Evolutionary conservation across 1,284 basidiomycete genomes (phyloP), one percentile per base, ranked within the genome.

Genomic region (Cryptococcus jaspeensis): DNA sequence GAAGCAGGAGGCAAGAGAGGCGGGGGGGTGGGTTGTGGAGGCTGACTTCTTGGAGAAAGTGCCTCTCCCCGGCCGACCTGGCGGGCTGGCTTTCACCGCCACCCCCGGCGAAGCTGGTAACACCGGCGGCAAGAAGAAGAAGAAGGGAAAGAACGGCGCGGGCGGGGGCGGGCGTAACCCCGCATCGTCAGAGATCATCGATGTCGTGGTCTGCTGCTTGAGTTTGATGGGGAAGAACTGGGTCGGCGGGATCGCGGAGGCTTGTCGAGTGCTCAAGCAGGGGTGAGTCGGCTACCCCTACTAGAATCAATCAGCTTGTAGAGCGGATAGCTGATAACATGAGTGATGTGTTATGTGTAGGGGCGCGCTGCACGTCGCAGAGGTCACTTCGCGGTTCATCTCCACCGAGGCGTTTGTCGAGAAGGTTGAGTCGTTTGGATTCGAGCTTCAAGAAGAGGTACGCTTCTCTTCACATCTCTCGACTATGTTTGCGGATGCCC

Each of bases 181-280:
- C 18, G 63, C 49, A 9, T 65, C 65, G 18, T 64, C 63, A 25
- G 75, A 90, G 61, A 76, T 96, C 5, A 90, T 90, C 3, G 95
- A 99, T 71, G 87, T 90, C 5, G 92, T 87, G 1, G 87, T 99
- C 28, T 99, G 93, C 73, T 92, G 93, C 42, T 81, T 99, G 59
- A 95, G 92, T 69, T 80, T 99, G 59, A 99, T 99, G 96, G 90
- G 92, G 38, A 91, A 87, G 11, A 97, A 99, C 74, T 99, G 96
- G 96, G 84, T 92, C 15, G 84, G 83, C 23, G 93, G 92, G 73
- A 83, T 98, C 38, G 82, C 88, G 35, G 95, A 99, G 75, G 89
- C 90, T 3, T 89, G 89, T 83, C 81, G 96, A 57, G 84, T 99
- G 35, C 80, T 99, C 41, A 87, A 86, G 71, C 76, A 82, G 13